phyloP scores from a whole-genome alignment of 805 yeast genomes.

The Saturnispora silvae region DNA sequence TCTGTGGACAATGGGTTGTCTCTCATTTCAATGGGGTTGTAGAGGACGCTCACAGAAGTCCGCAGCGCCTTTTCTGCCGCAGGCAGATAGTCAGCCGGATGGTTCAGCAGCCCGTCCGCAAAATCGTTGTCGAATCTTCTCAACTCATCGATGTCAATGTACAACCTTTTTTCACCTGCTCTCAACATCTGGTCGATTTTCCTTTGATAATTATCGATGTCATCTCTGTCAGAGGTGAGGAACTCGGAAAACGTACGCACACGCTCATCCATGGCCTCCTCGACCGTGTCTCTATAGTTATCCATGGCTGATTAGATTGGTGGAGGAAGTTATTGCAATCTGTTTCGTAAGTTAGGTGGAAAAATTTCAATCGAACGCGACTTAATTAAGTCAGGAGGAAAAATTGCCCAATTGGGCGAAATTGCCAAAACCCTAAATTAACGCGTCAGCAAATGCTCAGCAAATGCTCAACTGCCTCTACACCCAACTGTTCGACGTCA shows the following conservation, averaged over 20 bases:
- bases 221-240: slow-evolving; percentile 43
- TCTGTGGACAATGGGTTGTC: slow-evolving; percentile 44
- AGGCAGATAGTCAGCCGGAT: slow-evolving; percentile 80
- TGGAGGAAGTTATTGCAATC: too few species aligned
- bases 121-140: slow-evolving; percentile 67
- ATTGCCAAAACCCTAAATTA: too few species aligned
- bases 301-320: slow-evolving; percentile 19
- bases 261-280: slow-evolving; percentile 58
- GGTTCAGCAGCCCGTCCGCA: slow-evolving; percentile 65
- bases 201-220: slow-evolving; percentile 49
- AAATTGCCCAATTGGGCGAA: slow-evolving; percentile 4
- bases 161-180: slow-evolving; percentile 54
- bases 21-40: slow-evolving; percentile 49
- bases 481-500: too few species aligned
- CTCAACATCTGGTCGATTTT: slow-evolving; percentile 64
- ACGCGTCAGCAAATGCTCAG: background rate
- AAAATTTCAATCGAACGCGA: too few species aligned
- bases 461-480: too few species aligned
- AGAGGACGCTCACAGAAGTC: slow-evolving; percentile 65
- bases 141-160: slow-evolving; percentile 75
- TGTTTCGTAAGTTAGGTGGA: too few species aligned
- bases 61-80: slow-evolving; percentile 81
- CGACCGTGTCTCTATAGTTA: slow-evolving; percentile 20
- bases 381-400: too few species aligned
- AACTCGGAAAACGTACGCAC: slow-evolving; percentile 85